Evolutionary conservation across 202 grass and related monocot genomes (phyloP).

Genomic region (Panicum hallii): DNA sequence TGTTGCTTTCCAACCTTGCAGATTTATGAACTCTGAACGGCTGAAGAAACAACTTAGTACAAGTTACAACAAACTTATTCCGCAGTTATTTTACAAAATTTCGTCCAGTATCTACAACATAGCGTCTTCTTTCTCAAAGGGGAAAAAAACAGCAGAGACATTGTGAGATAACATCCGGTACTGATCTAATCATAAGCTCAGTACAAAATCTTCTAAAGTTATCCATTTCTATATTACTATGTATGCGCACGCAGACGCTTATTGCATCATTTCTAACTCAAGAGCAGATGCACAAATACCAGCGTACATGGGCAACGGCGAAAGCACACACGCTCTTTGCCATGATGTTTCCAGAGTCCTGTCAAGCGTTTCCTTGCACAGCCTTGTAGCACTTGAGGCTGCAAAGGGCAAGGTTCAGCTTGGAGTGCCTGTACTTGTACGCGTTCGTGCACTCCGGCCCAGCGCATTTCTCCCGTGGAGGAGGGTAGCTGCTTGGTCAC

Average conservation of each 20-base stretch:
- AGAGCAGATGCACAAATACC: background rate
- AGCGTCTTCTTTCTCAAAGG: background rate
- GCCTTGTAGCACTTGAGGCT: constrained; percentile 87
- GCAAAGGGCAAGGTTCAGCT: constrained; percentile 91
- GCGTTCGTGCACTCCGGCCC: constrained; percentile 72
- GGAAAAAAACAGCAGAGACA: background rate
- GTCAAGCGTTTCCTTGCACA: constrained; percentile 48
- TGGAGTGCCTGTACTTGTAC: constrained; percentile 86
- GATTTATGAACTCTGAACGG: background rate
- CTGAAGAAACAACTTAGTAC: background rate
- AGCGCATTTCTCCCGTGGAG: constrained; percentile 86
- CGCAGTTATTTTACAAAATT: background rate
- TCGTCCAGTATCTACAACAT: background rate
- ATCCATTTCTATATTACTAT: background rate
- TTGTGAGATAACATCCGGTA: background rate
- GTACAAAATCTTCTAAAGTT: constrained; percentile 20
- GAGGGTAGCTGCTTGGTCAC: constrained; percentile 71
- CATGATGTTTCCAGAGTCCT: background rate
- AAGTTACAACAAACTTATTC: background rate
- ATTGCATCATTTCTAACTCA: background rate
- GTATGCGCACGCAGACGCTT: background rate
- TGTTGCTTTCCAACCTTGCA: background rate
- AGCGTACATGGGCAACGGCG: too few species aligned
- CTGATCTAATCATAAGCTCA: background rate
- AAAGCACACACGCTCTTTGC: too few species aligned